These are phyloP conservation scores for Telopea speciosissima DNA, from an alignment of 177 flowering plant species.

Conservation along the genomic window DNA sequence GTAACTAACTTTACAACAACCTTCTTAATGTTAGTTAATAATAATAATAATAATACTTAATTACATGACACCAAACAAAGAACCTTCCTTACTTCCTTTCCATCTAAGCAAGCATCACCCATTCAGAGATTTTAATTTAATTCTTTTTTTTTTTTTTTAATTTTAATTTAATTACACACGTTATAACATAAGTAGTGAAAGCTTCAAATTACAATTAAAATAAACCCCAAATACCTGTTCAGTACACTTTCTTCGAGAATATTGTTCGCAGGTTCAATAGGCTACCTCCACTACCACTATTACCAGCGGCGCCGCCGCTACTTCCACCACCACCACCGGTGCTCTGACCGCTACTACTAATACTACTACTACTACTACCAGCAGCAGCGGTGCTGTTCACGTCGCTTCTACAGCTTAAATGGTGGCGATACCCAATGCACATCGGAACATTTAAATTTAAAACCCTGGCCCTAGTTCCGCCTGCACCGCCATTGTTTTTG, in stretches of 20 bases:
- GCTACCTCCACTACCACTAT: constrained; percentile 25
- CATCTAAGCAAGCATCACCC: no score
- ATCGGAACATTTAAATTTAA: constrained; percentile 74
- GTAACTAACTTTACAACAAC: no score
- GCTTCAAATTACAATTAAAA: no score
- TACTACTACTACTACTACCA: constrained; percentile 11
- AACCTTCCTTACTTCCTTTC: no score
- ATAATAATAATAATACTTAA: no score
- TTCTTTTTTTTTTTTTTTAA: no score
- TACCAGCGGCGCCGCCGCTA: constrained; percentile 7
- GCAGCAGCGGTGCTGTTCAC: constrained; percentile 23
- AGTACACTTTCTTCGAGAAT: constrained; percentile 49
- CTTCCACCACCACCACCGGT: constrained; percentile 6
- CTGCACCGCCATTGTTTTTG: constrained; percentile 9
- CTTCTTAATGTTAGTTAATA: no score
- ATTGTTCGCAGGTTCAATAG: constrained; percentile 45
- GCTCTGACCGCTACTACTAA: constrained; percentile 9
- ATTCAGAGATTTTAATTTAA: no score
- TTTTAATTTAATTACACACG: no score
- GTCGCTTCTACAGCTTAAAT: constrained; percentile 51
- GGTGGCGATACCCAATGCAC: constrained; percentile 58
- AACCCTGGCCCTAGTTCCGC: constrained; percentile 25
- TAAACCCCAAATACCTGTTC: not conserved
- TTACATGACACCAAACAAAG: no score
- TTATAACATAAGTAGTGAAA: no score